A percentile compares a stretch with the other conserved stretches of the same genome.
Evolutionary conservation across 2,329 filamentous ascomycete genomes (phyloP).

Genomic region (Dactylellina parvicollis): DNA sequence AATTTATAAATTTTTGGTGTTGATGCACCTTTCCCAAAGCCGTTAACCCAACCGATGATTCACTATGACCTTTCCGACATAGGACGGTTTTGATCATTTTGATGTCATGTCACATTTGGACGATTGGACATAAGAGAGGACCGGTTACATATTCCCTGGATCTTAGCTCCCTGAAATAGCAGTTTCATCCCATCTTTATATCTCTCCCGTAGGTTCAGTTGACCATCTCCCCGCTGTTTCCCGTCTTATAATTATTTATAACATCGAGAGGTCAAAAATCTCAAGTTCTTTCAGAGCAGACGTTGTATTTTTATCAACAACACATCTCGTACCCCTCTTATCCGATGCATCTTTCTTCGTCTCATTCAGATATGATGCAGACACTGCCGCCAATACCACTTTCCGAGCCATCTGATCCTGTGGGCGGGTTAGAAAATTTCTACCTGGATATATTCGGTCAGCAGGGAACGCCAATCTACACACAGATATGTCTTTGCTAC

Average conservation of each 20-base stretch:
- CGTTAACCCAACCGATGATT: conserved; percentile 18
- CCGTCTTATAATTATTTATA: too few species aligned
- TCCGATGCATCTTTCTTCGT: neutral
- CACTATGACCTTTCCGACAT: conserved; percentile 25
- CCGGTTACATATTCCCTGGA: too few species aligned
- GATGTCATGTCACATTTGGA: conserved; percentile 24
- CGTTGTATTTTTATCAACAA: conserved; percentile 33
- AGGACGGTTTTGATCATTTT: conserved; percentile 29
- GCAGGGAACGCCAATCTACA: conserved; percentile 38
- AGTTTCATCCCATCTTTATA: neutral
- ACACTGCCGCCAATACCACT: conserved; percentile 25
- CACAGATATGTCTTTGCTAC: conserved; percentile 41
- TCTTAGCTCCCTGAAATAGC: too few species aligned
- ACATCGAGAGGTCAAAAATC: too few species aligned
- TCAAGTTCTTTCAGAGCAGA: too few species aligned
- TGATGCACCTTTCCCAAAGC: conserved; percentile 8
- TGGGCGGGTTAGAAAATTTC: conserved; percentile 29
- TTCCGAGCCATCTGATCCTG: conserved; percentile 6
- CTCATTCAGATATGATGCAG: conserved; percentile 13
- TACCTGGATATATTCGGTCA: conserved; percentile 46
- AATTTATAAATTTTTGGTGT: neutral
- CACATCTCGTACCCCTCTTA: neutral
- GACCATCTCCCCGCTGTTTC: too few species aligned
- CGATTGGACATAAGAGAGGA: neutral
- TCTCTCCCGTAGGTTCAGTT: too few species aligned